These are phyloP conservation scores for Millerago galiae DNA, from an alignment of 805 yeast species.

Conservation along the genomic window DNA sequence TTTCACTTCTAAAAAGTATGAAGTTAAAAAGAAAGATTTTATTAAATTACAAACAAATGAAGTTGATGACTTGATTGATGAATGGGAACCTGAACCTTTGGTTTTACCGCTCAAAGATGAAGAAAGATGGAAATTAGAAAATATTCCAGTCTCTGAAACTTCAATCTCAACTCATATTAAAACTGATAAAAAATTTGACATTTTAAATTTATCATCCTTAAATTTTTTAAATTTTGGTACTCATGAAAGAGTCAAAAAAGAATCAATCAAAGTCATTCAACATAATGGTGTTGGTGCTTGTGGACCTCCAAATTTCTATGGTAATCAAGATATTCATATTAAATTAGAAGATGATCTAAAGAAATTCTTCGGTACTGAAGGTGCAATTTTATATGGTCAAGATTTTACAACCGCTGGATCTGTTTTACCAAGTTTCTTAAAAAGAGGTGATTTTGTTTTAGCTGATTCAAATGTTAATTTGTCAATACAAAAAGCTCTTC, in stretches of 20 bases:
- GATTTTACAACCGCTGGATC: slow-evolving; percentile 83
- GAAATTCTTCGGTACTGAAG: slow-evolving; percentile 67
- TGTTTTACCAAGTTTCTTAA: slow-evolving; percentile 87
- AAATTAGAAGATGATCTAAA: slow-evolving; percentile 73
- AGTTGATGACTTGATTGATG: slow-evolving; percentile 75
- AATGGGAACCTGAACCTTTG: slow-evolving; percentile 89
- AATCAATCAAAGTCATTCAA: slow-evolving; percentile 52
- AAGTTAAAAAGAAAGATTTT: slow-evolving; percentile 64
- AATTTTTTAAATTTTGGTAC: slow-evolving; percentile 65
- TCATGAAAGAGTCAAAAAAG: slow-evolving; percentile 38
- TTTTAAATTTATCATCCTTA: slow-evolving; percentile 61
- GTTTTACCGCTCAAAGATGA: slow-evolving; percentile 44
- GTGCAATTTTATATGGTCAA: slow-evolving; percentile 85
- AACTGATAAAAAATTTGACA: slow-evolving; percentile 26
- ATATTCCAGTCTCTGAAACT: slow-evolving; percentile 60
- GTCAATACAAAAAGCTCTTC: slow-evolving; percentile 81
- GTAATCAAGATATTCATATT: slow-evolving; percentile 87
- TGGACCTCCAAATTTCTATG: slow-evolving; percentile 97
- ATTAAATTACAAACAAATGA: slow-evolving; percentile 57
- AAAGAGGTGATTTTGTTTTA: slow-evolving; percentile 89
- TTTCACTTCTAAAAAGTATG: slow-evolving; percentile 69
- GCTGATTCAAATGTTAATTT: slow-evolving; percentile 76
- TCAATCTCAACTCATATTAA: slow-evolving; percentile 31
- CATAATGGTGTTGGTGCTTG: slow-evolving; percentile 94
- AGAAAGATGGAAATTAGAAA: slow-evolving; percentile 56